phyloP scores from a whole-genome alignment of 2,329 filamentous ascomycete genomes.

The Penicillium sclerotigenum region DNA sequence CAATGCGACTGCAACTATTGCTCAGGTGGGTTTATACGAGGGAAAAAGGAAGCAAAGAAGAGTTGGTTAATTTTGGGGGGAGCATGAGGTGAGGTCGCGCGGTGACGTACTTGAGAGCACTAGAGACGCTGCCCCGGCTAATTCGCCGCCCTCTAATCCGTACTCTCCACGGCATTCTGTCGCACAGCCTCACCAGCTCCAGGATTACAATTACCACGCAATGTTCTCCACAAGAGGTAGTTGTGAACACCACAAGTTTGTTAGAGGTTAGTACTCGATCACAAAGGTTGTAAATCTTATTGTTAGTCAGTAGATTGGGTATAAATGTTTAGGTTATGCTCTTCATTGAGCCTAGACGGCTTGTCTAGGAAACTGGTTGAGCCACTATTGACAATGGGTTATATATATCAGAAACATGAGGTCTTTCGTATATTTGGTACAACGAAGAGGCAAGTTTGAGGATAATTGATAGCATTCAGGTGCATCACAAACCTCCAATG shows the following conservation, averaged over 20 bases:
- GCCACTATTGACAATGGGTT: neutral
- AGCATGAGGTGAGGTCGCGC: constrained; percentile 31
- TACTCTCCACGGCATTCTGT: constrained; percentile 4
- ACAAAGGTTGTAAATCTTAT: neutral
- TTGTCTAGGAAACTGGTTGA: neutral
- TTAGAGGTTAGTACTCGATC: neutral
- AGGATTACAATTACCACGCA: neutral
- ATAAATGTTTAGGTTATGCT: neutral
- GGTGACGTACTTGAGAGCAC: constrained; percentile 34
- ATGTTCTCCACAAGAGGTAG: neutral
- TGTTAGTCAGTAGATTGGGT: neutral
- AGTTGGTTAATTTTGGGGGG: constrained; percentile 15
- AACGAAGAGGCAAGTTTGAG: neutral
- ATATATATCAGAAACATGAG: neutral
- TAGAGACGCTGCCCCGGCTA: constrained; percentile 25
- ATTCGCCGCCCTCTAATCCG: constrained; percentile 16
- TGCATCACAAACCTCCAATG: neutral
- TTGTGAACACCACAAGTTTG: neutral
- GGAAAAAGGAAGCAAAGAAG: constrained; percentile 7
- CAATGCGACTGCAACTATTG: constrained; percentile 15
- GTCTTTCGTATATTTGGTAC: neutral
- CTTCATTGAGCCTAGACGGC: neutral
- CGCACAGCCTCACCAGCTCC: constrained; percentile 1
- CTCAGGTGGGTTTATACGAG: constrained; percentile 6
- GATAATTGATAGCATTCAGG: neutral